phyloP scores from a whole-genome alignment of 2,329 filamentous ascomycete species.

The Aspergillus sp. region DNA sequence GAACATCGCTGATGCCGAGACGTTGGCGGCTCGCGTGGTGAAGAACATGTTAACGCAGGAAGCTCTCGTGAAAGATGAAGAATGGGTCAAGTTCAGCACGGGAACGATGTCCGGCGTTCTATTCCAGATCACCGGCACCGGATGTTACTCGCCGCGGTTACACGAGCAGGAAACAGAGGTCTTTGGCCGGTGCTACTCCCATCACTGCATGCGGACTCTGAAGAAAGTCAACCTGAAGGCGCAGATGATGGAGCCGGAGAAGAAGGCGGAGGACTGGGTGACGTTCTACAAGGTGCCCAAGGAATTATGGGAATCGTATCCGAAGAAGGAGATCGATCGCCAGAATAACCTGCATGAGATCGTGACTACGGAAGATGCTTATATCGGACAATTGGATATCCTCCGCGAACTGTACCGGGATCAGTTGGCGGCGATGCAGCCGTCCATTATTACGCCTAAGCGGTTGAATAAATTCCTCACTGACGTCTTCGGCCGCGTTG shows the following conservation, averaged over 20 bases:
- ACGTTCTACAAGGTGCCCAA: slow-evolving; percentile 79
- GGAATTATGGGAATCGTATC: slow-evolving; percentile 60
- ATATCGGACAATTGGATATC: slow-evolving; percentile 82
- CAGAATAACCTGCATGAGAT: slow-evolving; percentile 96
- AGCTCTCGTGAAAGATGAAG: slow-evolving; percentile 78
- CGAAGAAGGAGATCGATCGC: slow-evolving; percentile 81
- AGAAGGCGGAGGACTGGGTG: slow-evolving; percentile 74
- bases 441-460: slow-evolving; percentile 71
- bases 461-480: slow-evolving; percentile 70
- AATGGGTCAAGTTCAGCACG: slow-evolving; percentile 90
- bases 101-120: slow-evolving; percentile 79
- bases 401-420: slow-evolving; percentile 80
- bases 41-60: slow-evolving; percentile 69
- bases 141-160: slow-evolving; percentile 80
- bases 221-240: slow-evolving; percentile 87
- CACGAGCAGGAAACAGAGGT: slow-evolving; percentile 56
- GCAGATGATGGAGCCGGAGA: slow-evolving; percentile 58
- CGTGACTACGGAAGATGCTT: slow-evolving; percentile 83
- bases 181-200: slow-evolving; percentile 76
- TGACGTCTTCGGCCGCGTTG: slow-evolving; percentile 84
- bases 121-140: slow-evolving; percentile 83
- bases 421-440: slow-evolving; percentile 61
- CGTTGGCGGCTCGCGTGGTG: slow-evolving; percentile 68
- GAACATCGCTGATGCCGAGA: slow-evolving; percentile 95
- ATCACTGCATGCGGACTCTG: slow-evolving; percentile 86